Base-by-base conservation (phyloP, 176 grass and related monocot genomes). In the Carex pumila region DNA sequence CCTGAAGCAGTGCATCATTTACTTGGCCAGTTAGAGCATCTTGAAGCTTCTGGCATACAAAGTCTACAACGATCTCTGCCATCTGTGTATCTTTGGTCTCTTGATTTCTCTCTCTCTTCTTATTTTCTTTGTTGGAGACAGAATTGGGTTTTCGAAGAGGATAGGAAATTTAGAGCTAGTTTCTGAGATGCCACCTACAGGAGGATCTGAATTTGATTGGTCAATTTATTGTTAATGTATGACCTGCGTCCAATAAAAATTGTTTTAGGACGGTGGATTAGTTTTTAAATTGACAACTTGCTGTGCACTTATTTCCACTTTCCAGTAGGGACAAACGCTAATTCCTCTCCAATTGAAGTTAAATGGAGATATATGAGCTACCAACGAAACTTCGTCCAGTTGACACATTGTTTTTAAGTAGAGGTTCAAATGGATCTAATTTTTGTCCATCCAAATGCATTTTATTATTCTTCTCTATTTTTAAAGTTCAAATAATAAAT, bases 21-120 rank as follows among this genome's bases (percentile, higher is more conserved):
- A 64, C 19, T 15, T 60, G 18, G 18, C 79, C 79, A 14, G 9
- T 49, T n/a, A 82, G 43, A 70, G 54, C 49, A 60, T 84, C 82
- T 70, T 73, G 14, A 10, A 84, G 66, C 82, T 84, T 84, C 19
- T 84, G 45, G 22, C n/a, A 12, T 37, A 84, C 82, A 84, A 84
- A 84, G 19, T 57, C 82, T 31, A 84, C 66, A 36, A 84, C 66
- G 9, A 15, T 32, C 17, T 84, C 82, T 10, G 65, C 82, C 82
- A 84, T 75, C 37, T 39, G 37, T 39, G 37, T 39, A 6, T 39
- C 37, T 39, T 39, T 39, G 0, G 4, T 39, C 9, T 52, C 21
- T 53, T 25, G 43, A 73, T 49, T 73, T n/a, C 37, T n/a, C 68
- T 71, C 5, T 7, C 18, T 19, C 7, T 39, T 2, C 5, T 62